Conservation (phyloP, 495 filamentous ascomycete genomes). For the Schizothecium vesticola region DNA sequence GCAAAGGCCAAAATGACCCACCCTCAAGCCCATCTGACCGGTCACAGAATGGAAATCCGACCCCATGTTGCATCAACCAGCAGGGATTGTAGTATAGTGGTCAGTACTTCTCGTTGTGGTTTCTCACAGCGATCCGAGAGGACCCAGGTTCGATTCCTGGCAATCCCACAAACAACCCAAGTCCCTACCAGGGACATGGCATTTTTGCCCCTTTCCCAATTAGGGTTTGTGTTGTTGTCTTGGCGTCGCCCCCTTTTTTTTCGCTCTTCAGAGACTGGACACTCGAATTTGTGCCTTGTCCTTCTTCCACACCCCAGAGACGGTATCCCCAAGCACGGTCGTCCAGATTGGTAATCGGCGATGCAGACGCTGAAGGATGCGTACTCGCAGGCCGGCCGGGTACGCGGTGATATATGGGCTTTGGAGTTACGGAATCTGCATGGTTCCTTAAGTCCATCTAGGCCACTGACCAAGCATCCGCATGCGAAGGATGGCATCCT, state of each 20-base stretch:
- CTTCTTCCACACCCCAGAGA: not conserved
- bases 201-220: not conserved
- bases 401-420: not conserved
- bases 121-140: not conserved
- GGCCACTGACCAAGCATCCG: no score
- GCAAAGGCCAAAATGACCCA: not conserved
- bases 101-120: not conserved
- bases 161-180: not conserved
- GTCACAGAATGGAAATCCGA: not conserved
- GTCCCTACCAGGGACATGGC: not conserved
- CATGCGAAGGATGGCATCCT: not conserved
- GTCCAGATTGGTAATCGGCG: not conserved
- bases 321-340: not conserved
- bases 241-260: not conserved
- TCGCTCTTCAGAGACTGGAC: no score
- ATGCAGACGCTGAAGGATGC: not conserved
- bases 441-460: not conserved
- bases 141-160: not conserved
- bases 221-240: not conserved
- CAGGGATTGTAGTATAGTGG: not conserved
- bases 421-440: not conserved
- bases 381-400: not conserved
- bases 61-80: not conserved
- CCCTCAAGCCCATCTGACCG: not conserved
- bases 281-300: not conserved